phyloP scores from a whole-genome alignment of 805 yeast species.

The Jamesozyma spencerorum region DNA sequence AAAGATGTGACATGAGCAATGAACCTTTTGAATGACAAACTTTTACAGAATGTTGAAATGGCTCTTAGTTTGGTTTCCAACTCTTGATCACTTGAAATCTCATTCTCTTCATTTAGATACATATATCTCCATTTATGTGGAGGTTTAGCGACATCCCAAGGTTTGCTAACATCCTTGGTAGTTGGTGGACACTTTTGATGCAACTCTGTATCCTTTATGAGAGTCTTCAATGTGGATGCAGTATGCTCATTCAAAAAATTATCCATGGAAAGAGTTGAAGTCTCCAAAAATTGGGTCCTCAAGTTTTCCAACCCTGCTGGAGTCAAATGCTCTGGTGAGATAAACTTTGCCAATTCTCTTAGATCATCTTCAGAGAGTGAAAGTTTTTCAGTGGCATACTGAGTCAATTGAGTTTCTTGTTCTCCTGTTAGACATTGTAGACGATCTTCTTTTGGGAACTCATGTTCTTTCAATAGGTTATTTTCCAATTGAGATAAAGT shows the following conservation, averaged over 20 bases:
- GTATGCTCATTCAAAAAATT: slow-evolving; percentile 52
- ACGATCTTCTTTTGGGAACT: slow-evolving; percentile 62
- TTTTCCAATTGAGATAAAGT: slow-evolving; percentile 74
- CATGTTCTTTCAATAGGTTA: slow-evolving; percentile 66
- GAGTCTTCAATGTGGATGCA: slow-evolving; percentile 37
- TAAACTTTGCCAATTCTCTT: slow-evolving; percentile 40
- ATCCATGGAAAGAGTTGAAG: slow-evolving; percentile 59
- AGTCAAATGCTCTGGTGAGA: slow-evolving; percentile 47
- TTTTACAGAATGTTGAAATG: slow-evolving; percentile 49
- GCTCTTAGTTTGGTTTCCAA: slow-evolving; percentile 36
- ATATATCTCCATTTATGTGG: slow-evolving; percentile 86
- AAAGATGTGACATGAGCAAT: slow-evolving; percentile 52
- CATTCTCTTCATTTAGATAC: slow-evolving; percentile 21
- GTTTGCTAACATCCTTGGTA: slow-evolving; percentile 46
- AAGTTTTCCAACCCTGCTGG: slow-evolving; percentile 34
- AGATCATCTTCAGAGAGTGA: slow-evolving; percentile 35
- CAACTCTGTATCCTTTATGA: slow-evolving; percentile 50
- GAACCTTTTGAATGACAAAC: slow-evolving; percentile 62
- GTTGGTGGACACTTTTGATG: slow-evolving; percentile 49
- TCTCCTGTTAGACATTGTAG: neutral
- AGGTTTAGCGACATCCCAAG: slow-evolving; percentile 90
- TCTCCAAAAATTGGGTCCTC: slow-evolving; percentile 47
- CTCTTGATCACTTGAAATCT: slow-evolving; percentile 16
- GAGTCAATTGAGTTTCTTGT: slow-evolving; percentile 1
- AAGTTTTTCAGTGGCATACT: slow-evolving; percentile 8